phyloP scores from a whole-genome alignment of 148 eudicot species.

The Drosera capensis region DNA sequence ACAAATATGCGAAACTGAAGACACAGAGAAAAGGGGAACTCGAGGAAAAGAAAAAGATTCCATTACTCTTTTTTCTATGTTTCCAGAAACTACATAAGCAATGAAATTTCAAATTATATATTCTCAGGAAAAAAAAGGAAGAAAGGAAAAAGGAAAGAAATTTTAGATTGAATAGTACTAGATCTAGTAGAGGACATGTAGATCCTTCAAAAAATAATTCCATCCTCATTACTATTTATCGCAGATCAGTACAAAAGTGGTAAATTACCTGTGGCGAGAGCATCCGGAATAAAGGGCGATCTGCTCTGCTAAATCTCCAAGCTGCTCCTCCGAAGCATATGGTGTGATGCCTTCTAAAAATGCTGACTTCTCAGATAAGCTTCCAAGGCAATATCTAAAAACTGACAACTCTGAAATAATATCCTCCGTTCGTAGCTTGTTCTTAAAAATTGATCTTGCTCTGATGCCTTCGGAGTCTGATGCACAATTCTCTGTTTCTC shows the following conservation, averaged over 20 bases:
- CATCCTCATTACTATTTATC: too few relatives aligned
- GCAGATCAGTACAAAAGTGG: too few relatives aligned
- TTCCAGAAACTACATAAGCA: too few relatives aligned
- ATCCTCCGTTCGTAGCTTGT: slow-evolving; percentile 20
- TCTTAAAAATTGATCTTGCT: slow-evolving; percentile 26
- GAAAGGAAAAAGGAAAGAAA: too few relatives aligned
- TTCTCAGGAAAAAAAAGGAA: too few relatives aligned
- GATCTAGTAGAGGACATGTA: too few relatives aligned
- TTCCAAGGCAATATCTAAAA: slow-evolving; percentile 85
- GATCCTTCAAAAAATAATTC: background rate
- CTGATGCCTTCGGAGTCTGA: slow-evolving; percentile 57
- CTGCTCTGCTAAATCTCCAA: slow-evolving; percentile 53
- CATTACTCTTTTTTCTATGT: too few relatives aligned
- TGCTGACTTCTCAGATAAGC: slow-evolving; percentile 53
- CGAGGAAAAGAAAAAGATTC: background rate
- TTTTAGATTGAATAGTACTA: too few relatives aligned
- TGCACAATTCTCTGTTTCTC: slow-evolving; percentile 31
- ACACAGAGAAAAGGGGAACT: too few relatives aligned
- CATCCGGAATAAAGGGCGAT: slow-evolving; percentile 72
- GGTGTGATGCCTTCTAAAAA: slow-evolving; percentile 63
- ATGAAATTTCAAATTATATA: too few relatives aligned
- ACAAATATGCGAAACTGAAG: too few relatives aligned
- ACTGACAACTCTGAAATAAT: slow-evolving; percentile 48
- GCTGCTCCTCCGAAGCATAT: slow-evolving; percentile 35
- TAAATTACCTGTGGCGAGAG: slow-evolving; percentile 70